A percentile compares a stretch with the other conserved stretches of the same genome.
phyloP scores from a whole-genome alignment of 768 basidiomycete species.

The Rhodotorula sphaerocarpa region DNA sequence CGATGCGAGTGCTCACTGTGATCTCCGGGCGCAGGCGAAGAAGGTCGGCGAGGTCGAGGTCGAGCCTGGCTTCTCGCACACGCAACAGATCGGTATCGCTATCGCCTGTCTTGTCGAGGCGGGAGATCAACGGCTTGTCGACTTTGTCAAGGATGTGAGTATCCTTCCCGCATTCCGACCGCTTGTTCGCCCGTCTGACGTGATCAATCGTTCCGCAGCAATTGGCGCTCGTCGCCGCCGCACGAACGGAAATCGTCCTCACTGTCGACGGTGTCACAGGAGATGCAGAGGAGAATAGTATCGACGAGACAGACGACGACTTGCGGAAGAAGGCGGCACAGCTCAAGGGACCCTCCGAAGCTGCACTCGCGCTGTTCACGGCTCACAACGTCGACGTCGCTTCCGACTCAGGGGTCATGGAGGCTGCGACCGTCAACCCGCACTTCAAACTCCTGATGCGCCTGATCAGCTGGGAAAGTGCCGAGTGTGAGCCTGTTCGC shows the following conservation, averaged over 20 bases:
- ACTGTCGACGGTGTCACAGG: slow-evolving; percentile 40
- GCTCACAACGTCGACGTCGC: slow-evolving; percentile 41
- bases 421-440: slow-evolving; percentile 67
- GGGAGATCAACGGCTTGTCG: slow-evolving; percentile 57
- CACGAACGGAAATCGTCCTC: slow-evolving; percentile 44
- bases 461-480: slow-evolving; percentile 61
- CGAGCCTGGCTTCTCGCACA: slow-evolving; percentile 80
- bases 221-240: slow-evolving; percentile 41
- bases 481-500: slow-evolving; percentile 66
- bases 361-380: slow-evolving; percentile 48
- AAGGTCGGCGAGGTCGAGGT: slow-evolving; percentile 58
- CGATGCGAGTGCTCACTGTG: too few relatives aligned
- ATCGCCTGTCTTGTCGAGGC: slow-evolving; percentile 64
- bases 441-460: slow-evolving; percentile 78
- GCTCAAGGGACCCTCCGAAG: slow-evolving; percentile 54
- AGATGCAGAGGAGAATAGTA: slow-evolving; percentile 19
- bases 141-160: slow-evolving; percentile 74
- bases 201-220: slow-evolving; percentile 14
- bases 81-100: slow-evolving; percentile 79
- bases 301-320: slow-evolving; percentile 34
- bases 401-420: slow-evolving; percentile 59
- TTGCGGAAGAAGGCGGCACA: slow-evolving; percentile 34
- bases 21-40: slow-evolving; percentile 36
- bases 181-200: not conserved
- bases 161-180: slow-evolving; percentile 45